Percentiles rank a stretch among this genome's conserved stretches.
Evolutionary conservation across 2,329 filamentous ascomycete species (phyloP).

Genomic region (Colletotrichum plurivorum): DNA sequence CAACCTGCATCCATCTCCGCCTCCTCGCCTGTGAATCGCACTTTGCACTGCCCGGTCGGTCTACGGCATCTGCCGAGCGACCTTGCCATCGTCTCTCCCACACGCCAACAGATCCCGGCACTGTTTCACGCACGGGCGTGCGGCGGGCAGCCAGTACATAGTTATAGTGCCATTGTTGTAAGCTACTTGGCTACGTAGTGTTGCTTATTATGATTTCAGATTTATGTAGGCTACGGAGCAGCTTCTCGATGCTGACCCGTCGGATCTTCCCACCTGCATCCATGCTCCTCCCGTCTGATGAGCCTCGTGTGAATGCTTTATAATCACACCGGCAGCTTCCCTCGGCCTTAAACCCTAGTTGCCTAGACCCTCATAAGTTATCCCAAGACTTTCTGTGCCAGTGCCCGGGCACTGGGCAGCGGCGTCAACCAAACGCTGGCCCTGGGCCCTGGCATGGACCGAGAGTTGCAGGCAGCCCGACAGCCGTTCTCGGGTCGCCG

Average conservation of each 20-base stretch:
- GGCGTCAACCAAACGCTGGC: background rate
- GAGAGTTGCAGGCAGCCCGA: slow-evolving; percentile 11
- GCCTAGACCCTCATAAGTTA: background rate
- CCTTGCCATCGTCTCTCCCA: background rate
- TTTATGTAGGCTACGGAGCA: too few species aligned
- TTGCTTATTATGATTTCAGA: background rate
- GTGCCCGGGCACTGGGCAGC: too few species aligned
- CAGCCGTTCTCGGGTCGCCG: background rate
- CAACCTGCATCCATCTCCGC: slow-evolving; percentile 11
- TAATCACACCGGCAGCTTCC: background rate
- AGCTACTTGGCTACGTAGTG: background rate
- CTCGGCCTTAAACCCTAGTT: slow-evolving; percentile 2
- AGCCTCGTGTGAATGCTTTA: background rate
- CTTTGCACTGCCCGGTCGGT: background rate
- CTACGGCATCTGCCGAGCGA: slow-evolving; percentile 28
- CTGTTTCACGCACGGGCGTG: too few species aligned
- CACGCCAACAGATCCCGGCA: too few species aligned
- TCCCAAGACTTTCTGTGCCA: background rate
- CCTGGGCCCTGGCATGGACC: slow-evolving; percentile 10
- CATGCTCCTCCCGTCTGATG: slow-evolving; percentile 23
- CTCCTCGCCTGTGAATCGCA: background rate
- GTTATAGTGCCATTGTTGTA: background rate
- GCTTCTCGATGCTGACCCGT: slow-evolving; percentile 9
- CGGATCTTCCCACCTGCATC: slow-evolving; percentile 3
- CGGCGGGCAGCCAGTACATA: too few species aligned